Evolutionary conservation across 2,329 filamentous ascomycete species (phyloP), one percentile per base, ranked within the genome.

Genomic region (Aspergillus caelatus): DNA sequence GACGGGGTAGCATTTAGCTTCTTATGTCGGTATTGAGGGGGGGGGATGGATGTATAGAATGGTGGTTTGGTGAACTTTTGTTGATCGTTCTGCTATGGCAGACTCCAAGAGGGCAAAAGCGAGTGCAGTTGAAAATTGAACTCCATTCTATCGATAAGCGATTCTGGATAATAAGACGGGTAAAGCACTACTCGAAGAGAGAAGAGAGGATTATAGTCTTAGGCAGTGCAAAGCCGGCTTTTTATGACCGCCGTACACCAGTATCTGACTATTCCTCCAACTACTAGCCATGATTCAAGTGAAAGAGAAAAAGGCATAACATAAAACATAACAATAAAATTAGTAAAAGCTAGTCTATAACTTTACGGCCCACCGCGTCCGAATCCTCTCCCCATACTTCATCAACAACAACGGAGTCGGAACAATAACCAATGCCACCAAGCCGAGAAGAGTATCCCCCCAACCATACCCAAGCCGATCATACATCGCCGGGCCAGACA

Each of bases 401-500:
- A 48, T 73, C 72, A 57, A 67, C 62, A 61, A 74, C 71, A 67
- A 14, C 70, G 74, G 56, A 76, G 75, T 57, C 1, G 75, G 75
- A 14, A 75, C 62, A 30, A 75, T 75, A 0, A 70, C 70, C 10
- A 79, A 53, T 1, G 65, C 48, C 8, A 67, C 52, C 19, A 68
- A 60, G 2, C 57, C 65, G 14, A 65, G 63, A 19, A 67, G 75
- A 71, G 54, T 80, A 58, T 64, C 79, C 75, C 77, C 79, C 79
- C 78, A 80, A 43, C 78, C 74, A 23, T 80, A 75, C 1, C 79
- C 78, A 12, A 81, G 68, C 6, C 65, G 66, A 1, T 70, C 41
- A 60, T 79, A 81, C 72, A 81, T 73, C 4, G 74, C 60, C 0
- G 66, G 70, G 0, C 77, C 79, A 63, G 80, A 80, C 21, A 81